A percentile compares a stretch with the other conserved stretches of the same genome.
phyloP scores from a whole-genome alignment of 306 rosid genomes.

The Cicer arietinum region DNA sequence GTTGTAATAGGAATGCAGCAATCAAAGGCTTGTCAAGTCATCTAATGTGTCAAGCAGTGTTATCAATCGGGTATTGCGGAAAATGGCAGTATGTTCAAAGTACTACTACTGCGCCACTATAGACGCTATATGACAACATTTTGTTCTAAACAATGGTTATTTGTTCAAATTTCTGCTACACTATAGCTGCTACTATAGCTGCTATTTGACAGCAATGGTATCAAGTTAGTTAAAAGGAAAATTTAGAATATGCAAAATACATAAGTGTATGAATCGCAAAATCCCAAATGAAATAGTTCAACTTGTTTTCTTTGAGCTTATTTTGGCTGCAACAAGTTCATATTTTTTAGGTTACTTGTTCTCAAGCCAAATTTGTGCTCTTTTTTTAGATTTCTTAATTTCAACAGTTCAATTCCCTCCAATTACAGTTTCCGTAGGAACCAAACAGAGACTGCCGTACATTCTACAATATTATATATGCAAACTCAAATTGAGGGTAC shows the following conservation, averaged over 20 bases:
- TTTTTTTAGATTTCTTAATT: neutral
- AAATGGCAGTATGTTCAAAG: too few relatives aligned
- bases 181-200: too few relatives aligned
- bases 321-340: conserved; percentile 16
- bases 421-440: conserved; percentile 16
- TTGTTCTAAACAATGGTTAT: too few relatives aligned
- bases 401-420: conserved; percentile 6
- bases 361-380: neutral
- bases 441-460: neutral
- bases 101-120: too few relatives aligned
- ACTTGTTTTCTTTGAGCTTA: conserved; percentile 19
- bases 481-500: neutral
- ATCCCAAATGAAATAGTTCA: conserved; percentile 23
- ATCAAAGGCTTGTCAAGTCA: neutral
- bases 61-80: too few relatives aligned
- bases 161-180: too few relatives aligned
- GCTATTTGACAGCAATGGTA: too few relatives aligned
- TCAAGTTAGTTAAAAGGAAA: neutral
- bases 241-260: neutral
- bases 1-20: too few relatives aligned
- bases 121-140: too few relatives aligned
- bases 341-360: conserved; percentile 33
- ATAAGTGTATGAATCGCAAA: neutral
- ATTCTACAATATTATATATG: neutral
- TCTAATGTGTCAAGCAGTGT: neutral